Evolutionary conservation across 345 rosid genomes (phyloP), one percentile per base, ranked within the genome.

Genomic region (Gossypium sturtianum): DNA sequence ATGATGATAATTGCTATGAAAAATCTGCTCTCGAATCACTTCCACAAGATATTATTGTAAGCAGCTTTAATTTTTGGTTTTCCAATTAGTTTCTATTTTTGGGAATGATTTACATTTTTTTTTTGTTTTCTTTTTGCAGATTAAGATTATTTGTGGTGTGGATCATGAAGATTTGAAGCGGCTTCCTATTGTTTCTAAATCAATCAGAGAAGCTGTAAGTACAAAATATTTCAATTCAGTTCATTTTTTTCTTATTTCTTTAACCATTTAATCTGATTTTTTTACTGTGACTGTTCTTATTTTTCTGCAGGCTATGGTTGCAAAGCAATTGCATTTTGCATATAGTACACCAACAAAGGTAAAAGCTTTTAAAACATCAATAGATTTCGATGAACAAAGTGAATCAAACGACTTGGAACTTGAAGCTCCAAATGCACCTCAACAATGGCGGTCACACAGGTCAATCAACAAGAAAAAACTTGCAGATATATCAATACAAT

Each of bases 121-220:
- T 51, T 51, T 38, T 44, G 16, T 43, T 27, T 25, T 51, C 2
- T 63, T 43, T 20, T 16, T 44, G 10, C 90, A 94, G 97, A 78
- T 90, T 82, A 77, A 79, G 78, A 83, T 94, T 73, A 78, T 94
- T 10, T 89, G 89, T 52, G 79, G 85, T 11, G 95, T 94, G 25
- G 85, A 88, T 78, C 95, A 90, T 64, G 89, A 84, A 3, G 97
- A 94, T 82, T 79, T 94, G 73, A 85, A 86, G 75, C 92, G 81
- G 81, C 89, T 94, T 22, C 66, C 69, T 16, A 69, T 66, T 27
- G 97, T 92, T 43, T 94, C 97, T 3, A 88, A 85, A 81, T 49
- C 84, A 15, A 83, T 94, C 51, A 83, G 81, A 78, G 93, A 92
- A 82, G 93, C 93, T 75, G 97, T 92, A 74, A 88, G 94, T 83